phyloP scores from a whole-genome alignment of 2,329 filamentous ascomycete species.

The Cladosporium sp. region DNA sequence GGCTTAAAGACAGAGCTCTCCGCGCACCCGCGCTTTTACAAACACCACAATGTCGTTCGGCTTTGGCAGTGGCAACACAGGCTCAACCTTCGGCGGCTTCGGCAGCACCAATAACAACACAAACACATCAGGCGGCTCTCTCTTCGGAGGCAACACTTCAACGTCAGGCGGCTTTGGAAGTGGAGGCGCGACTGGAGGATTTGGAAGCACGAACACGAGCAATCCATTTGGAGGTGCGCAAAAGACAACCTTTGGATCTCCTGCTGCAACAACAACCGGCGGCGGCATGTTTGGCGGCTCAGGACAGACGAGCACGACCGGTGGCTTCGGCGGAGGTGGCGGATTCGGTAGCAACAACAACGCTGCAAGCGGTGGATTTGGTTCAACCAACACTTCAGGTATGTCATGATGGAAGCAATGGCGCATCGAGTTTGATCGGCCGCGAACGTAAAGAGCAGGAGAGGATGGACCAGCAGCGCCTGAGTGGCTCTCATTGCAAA shows the following conservation, averaged over 20 bases:
- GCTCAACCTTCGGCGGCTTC: conserved; percentile 26
- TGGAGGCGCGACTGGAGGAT: conserved; percentile 18
- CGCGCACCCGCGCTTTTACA: conserved; percentile 1
- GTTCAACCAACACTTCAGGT: conserved; percentile 22
- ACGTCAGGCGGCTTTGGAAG: conserved; percentile 19
- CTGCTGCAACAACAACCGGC: conserved; percentile 33
- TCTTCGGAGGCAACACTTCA: conserved; percentile 25
- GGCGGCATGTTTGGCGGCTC: conserved; percentile 34
- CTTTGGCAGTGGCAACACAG: conserved; percentile 32
- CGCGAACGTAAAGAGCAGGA: not conserved
- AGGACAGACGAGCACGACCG: conserved; percentile 34
- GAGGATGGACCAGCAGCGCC: too few relatives aligned
- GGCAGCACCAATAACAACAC: conserved; percentile 16
- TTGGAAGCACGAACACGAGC: conserved; percentile 18
- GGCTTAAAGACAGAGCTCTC: not conserved
- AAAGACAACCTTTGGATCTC: conserved; percentile 47
- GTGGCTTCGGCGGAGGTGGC: conserved; percentile 40
- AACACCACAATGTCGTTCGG: conserved; percentile 13
- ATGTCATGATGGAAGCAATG: not conserved
- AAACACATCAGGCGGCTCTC: conserved; percentile 26
- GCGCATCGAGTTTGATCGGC: not conserved
- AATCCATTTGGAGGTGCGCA: conserved; percentile 41
- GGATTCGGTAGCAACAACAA: conserved; percentile 28
- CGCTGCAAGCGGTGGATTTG: conserved; percentile 34
- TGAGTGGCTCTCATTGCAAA: too few relatives aligned